phyloP scores from a whole-genome alignment of 192 early-diverging fungal species.

The Backusella macrospora region DNA sequence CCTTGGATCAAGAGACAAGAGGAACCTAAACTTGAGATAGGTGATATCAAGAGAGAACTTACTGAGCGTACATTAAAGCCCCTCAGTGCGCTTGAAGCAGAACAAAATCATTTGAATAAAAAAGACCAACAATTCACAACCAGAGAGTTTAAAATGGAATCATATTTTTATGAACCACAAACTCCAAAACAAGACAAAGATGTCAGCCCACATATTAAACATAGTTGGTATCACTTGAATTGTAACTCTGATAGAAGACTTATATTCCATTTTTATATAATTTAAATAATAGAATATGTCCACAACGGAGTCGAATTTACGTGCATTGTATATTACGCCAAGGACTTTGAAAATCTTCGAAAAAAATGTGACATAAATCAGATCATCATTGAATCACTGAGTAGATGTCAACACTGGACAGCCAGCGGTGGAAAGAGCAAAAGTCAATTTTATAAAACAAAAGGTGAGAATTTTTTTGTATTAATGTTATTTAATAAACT shows the following conservation, averaged over 20 bases:
- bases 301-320: slow-evolving; percentile 73
- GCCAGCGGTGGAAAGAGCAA: slow-evolving; percentile 89
- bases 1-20: slow-evolving; percentile 20
- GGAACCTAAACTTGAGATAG: slow-evolving; percentile 4
- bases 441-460: slow-evolving; percentile 81
- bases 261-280: background rate
- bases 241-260: background rate
- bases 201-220: slow-evolving; percentile 55
- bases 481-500: background rate
- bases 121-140: slow-evolving; percentile 4
- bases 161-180: slow-evolving; percentile 1
- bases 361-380: slow-evolving; percentile 80
- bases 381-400: slow-evolving; percentile 76
- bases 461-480: slow-evolving; percentile 47
- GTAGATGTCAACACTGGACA: slow-evolving; percentile 77
- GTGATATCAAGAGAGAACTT: slow-evolving; percentile 15
- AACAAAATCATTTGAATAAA: background rate
- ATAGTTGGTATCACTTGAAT: slow-evolving; percentile 46
- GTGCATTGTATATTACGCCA: slow-evolving; percentile 85
- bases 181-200: background rate
- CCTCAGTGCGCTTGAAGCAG: background rate
- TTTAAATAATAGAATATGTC: slow-evolving; percentile 55
- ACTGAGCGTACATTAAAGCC: slow-evolving; percentile 7
- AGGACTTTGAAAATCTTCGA: slow-evolving; percentile 85
- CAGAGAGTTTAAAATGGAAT: slow-evolving; percentile 17